Base-by-base conservation (phyloP, 208 protist genomes). In the Histomonas meleagridis region DNA sequence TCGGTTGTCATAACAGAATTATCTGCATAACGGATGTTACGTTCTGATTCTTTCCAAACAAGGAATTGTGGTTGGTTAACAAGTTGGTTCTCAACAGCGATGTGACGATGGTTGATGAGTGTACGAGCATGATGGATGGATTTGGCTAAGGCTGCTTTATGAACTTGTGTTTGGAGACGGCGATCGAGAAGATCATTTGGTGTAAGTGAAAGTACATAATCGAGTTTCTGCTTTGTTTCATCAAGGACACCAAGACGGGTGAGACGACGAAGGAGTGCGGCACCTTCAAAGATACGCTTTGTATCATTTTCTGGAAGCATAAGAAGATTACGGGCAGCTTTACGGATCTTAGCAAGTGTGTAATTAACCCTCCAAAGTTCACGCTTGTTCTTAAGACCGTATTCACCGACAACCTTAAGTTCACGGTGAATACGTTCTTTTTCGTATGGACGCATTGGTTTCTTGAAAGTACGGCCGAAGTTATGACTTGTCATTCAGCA, bases 111-210 rank as follows among this genome's bases (percentile, higher is more conserved):
- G 92, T 96, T 94, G 95, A 99, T 99, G 49, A 99, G 95, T 55
- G 99, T 96, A 94, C 99, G 97, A 93, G 98, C 97, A 95, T 99
- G 98, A 96, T 99, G 99, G 94, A 99, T 97, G 46, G 98, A 99
- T 95, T 99, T 98, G 94, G 98, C 98, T 91, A 99, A 96, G 91
- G 96, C 96, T 28, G 96, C 94, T 95, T 98, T 98, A 96, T 98
- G 98, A 49, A 99, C 97, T 62, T 94, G 93, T 62, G 99, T 99
- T 96, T 99, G 98, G 90, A 99, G 98, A 93, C 99, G 97, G 94
- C 99, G 97, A 95, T 99, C 97, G 51, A 99, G 96, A 95, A 99
- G 98, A 94, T 99, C 97, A 90, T 98, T 96, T 79, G 98, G 92
- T 38, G 91, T 99, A 62, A 99, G 97, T 60, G 96, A 97, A 43